Evolutionary conservation across 768 basidiomycete species (phyloP).

Genomic region (Tulasnella sp.): DNA sequence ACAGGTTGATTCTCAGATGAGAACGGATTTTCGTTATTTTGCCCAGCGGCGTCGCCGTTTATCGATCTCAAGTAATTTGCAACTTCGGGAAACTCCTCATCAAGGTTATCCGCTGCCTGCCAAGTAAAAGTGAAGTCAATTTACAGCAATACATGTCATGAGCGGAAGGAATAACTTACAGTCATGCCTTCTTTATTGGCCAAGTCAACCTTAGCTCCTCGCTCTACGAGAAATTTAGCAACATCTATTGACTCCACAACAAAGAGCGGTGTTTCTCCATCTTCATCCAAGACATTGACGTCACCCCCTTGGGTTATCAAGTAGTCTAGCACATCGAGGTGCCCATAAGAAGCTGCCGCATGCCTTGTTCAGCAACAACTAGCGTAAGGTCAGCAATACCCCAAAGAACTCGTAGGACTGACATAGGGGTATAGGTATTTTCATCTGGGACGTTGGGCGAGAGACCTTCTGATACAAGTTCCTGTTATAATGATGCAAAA

Average conservation of each 20-base stretch:
- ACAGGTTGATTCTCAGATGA: too few species aligned
- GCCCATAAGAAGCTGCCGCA: constrained; percentile 87
- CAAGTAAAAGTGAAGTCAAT: background rate
- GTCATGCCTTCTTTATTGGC: constrained; percentile 62
- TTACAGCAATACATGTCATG: background rate
- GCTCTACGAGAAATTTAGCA: constrained; percentile 62
- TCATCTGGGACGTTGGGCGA: constrained; percentile 60
- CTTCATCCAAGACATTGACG: constrained; percentile 71
- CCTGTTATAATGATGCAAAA: constrained; percentile 27
- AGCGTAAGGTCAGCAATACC: background rate
- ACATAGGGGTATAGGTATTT: constrained; percentile 77
- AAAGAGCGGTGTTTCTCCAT: constrained; percentile 87
- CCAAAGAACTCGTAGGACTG: constrained; percentile 12
- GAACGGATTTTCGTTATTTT: too few species aligned
- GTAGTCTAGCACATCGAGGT: constrained; percentile 60
- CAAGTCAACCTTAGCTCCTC: constrained; percentile 52
- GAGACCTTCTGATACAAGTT: constrained; percentile 47
- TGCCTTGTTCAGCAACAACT: constrained; percentile 40
- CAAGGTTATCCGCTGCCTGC: constrained; percentile 57
- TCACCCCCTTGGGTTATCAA: constrained; percentile 73
- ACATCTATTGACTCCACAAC: constrained; percentile 73
- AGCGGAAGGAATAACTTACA: constrained; percentile 34
- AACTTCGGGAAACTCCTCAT: constrained; percentile 57
- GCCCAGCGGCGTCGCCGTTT: too few species aligned
- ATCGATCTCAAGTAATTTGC: constrained; percentile 44